A percentile compares a stretch with the other conserved stretches of the same genome.
These are phyloP conservation scores for Tetragonia tetragonoides DNA, from an alignment of 148 eudicot genomes.

Conservation along the genomic window DNA sequence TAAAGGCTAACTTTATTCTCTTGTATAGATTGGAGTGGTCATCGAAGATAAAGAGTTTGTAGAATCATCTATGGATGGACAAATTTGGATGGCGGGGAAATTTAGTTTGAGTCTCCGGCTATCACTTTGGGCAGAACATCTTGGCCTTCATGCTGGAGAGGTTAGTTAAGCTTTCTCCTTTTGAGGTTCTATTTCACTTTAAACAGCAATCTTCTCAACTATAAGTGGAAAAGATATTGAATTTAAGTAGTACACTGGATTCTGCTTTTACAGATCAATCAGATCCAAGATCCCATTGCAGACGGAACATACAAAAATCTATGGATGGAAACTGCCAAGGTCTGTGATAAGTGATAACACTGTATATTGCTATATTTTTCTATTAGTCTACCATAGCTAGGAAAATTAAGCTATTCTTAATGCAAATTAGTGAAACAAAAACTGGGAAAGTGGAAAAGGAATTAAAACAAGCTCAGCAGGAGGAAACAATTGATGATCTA, in stretches of 20 bases:
- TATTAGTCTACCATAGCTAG: not conserved
- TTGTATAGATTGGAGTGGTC: constrained; percentile 64
- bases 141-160: constrained; percentile 69
- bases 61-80: constrained; percentile 80
- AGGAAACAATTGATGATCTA: no score
- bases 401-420: not conserved
- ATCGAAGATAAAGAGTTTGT: constrained; percentile 76
- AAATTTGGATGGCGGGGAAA: constrained; percentile 89
- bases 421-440: no score
- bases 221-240: not conserved
- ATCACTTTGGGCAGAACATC: constrained; percentile 95
- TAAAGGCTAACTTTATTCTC: not conserved
- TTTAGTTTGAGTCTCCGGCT: constrained; percentile 71
- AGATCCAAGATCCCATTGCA: constrained; percentile 72
- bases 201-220: not conserved
- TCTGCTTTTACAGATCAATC: constrained; percentile 46
- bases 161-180: constrained; percentile 34
- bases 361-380: not conserved
- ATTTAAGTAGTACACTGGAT: not conserved
- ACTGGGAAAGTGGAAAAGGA: no score
- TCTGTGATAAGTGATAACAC: constrained; percentile 20
- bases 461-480: no score
- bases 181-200: not conserved
- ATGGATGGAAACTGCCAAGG: constrained; percentile 84
- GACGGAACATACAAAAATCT: constrained; percentile 60